Base-by-base conservation (phyloP, 768 basidiomycete species). In the Leccinum rimulosum region DNA sequence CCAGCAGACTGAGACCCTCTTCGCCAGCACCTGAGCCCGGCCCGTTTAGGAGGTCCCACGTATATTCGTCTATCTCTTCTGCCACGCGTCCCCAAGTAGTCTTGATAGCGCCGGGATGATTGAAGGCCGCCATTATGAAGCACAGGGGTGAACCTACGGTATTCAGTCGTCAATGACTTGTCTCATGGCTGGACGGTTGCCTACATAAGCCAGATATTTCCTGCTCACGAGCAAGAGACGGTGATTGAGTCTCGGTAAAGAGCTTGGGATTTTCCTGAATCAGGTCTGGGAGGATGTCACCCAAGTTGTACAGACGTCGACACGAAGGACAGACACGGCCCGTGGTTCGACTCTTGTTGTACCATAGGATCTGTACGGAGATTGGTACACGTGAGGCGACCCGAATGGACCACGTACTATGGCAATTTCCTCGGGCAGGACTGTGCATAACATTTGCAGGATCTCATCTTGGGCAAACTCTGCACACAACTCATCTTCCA, bases 321-420 rank as follows among this genome's bases (percentile, higher is more conserved):
- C 91, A 93, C 1, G 88, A 82, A 3, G 91, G 91, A 65, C 91
- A 93, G 54, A 93, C 80, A 28, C 91, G 84, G 55, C 85, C 82
- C 10, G 77, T 80, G 6, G 79, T 71, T 3, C 91, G 82, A 67
- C 88, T 91, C 74, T 91, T 91, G 77, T 93, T 93, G 67, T 93
- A 92, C 90, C 90, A 93, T 12, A 92, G 64, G 10, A 89, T 84
- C 89, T 90, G 61, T 28, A 33, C 8, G 54, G 45, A 57, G 50
- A 19, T 56, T 35, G 9, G 52, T 47, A n/a, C 17, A 19, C 11
- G 49, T 40, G 38, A 56, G 7, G 12, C 28, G 25, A 48, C 43
- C 22, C n/a, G 27, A 50, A 8, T 10, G 51, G 52, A 19, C 35
- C 3, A 75, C 85, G 50, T 64, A 91, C 91, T 62, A 87, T 66